phyloP scores from a whole-genome alignment of 768 basidiomycete genomes.

The Lactarius tabidus region DNA sequence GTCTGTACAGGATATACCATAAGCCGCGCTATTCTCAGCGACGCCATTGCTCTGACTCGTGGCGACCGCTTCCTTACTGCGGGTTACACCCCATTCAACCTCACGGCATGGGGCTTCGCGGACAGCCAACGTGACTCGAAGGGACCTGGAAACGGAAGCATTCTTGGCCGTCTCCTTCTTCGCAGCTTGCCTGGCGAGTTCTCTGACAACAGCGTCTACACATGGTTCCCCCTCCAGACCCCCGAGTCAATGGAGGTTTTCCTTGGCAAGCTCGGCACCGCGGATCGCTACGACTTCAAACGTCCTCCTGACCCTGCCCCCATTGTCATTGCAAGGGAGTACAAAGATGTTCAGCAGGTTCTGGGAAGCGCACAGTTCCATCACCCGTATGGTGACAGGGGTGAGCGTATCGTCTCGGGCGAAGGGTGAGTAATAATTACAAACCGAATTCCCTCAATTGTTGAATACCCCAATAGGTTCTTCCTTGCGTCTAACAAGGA shows the following conservation, averaged over 20 bases:
- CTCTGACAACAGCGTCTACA: constrained; percentile 64
- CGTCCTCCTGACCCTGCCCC: constrained; percentile 40
- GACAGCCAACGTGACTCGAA: constrained; percentile 74
- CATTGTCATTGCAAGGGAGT: constrained; percentile 39
- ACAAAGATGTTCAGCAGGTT: constrained; percentile 51
- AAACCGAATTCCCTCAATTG: neutral
- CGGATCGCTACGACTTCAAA: constrained; percentile 51
- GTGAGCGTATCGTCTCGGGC: constrained; percentile 51
- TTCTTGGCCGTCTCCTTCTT: constrained; percentile 67
- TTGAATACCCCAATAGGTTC: constrained; percentile 46
- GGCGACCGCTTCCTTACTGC: constrained; percentile 81
- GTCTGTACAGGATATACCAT: constrained; percentile 63
- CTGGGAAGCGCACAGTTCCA: constrained; percentile 47
- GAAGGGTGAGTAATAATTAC: constrained; percentile 45
- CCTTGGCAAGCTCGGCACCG: constrained; percentile 51
- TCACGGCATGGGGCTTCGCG: constrained; percentile 81
- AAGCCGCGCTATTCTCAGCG: constrained; percentile 78
- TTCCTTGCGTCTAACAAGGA: constrained; percentile 51
- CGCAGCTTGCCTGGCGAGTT: constrained; percentile 71
- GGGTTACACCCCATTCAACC: constrained; percentile 75
- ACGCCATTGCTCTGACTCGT: constrained; percentile 82
- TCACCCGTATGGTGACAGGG: constrained; percentile 47
- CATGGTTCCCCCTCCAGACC: constrained; percentile 88
- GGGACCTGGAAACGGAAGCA: constrained; percentile 73
- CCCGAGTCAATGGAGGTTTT: constrained; percentile 62